Evolutionary conservation across 2,329 filamentous ascomycete genomes (phyloP), one percentile per base, ranked within the genome.

Genomic region (Calonectria honghensis): DNA sequence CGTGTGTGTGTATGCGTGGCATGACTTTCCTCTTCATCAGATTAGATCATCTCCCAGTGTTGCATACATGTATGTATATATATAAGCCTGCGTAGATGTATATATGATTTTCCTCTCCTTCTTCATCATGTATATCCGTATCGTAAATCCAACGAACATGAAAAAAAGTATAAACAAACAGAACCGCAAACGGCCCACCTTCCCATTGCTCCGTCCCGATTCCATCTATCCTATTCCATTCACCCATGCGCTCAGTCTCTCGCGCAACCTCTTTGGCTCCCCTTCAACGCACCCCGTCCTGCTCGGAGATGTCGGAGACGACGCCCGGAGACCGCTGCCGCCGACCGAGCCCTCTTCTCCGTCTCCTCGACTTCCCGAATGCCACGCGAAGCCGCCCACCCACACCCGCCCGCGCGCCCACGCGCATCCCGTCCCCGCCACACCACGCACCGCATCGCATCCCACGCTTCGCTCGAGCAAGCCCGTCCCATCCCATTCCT

Each of bases 291-390:
- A 29, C 57, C 54, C 64, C 29, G 68, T 14, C 45, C 24, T 48
- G 70, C 76, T 79, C 78, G 78, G 78, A 80, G 77, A 51, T 77
- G 79, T 80, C 79, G 79, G 78, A 80, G 78, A 65, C 75, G 77
- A 76, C n/a, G 63, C 74, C 68, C 69, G 59, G 73, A 73, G 67
- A 52, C 39, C 41, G 31, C 45, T 50, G 54, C 54, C 48, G 50
- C 61, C 50, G 67, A 70, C 52, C 68, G 68, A 71, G 59, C 24
- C 52, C 32, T 52, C 27, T 20, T 24, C 4, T 24, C 32, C 20
- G n/a, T 27, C 27, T 35, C 35, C 35, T 37, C 20, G 29, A 32
- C 10, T 29, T 45, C 61, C 67, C 67, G 67, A 50, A 50, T 50
- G 29, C 52, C 66, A 35, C 48, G 48, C 45, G 13, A 37, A 50